Percentiles rank a stretch among this genome's conserved stretches.
phyloP scores from a whole-genome alignment of 768 basidiomycete genomes.

The Boletellus ananas region DNA sequence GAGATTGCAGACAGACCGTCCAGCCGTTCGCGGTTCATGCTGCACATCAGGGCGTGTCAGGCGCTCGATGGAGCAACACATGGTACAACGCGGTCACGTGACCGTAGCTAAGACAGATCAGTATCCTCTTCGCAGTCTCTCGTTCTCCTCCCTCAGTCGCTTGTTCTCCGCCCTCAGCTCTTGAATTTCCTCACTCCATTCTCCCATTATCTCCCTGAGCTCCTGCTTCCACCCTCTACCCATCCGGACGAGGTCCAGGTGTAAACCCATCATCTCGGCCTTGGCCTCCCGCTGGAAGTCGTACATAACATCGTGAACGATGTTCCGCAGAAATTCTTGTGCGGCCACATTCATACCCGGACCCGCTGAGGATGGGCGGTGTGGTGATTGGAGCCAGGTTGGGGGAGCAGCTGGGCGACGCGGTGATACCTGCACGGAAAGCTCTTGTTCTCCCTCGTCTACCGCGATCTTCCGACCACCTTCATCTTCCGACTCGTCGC shows the following conservation, averaged over 20 bases:
- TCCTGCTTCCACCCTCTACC: conserved; percentile 66
- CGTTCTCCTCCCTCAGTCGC: conserved; percentile 65
- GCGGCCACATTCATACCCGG: conserved; percentile 30
- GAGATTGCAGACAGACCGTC: conserved; percentile 12
- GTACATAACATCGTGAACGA: conserved; percentile 68
- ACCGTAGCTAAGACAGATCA: conserved; percentile 7
- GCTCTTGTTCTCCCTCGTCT: conserved; percentile 29
- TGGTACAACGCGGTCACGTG: conserved; percentile 6
- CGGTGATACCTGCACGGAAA: conserved; percentile 58
- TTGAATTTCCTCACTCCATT: conserved; percentile 54
- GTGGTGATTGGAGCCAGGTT: conserved; percentile 40
- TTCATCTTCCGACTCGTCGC: conserved; percentile 9
- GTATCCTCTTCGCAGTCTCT: conserved; percentile 46
- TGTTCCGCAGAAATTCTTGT: conserved; percentile 59
- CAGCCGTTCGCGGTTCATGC: conserved; percentile 6
- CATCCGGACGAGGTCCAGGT: conserved; percentile 70
- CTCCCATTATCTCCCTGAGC: conserved; percentile 57
- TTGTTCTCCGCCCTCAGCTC: conserved; percentile 44
- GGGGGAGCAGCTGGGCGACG: conserved; percentile 38
- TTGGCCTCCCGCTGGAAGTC: conserved; percentile 69
- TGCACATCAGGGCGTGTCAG: neutral
- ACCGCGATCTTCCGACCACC: neutral
- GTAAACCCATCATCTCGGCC: conserved; percentile 70
- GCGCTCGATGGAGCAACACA: too few species aligned
- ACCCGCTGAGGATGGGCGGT: conserved; percentile 24